Base-by-base conservation (phyloP, 441 rosid species). In the Oxalis stricta region DNA sequence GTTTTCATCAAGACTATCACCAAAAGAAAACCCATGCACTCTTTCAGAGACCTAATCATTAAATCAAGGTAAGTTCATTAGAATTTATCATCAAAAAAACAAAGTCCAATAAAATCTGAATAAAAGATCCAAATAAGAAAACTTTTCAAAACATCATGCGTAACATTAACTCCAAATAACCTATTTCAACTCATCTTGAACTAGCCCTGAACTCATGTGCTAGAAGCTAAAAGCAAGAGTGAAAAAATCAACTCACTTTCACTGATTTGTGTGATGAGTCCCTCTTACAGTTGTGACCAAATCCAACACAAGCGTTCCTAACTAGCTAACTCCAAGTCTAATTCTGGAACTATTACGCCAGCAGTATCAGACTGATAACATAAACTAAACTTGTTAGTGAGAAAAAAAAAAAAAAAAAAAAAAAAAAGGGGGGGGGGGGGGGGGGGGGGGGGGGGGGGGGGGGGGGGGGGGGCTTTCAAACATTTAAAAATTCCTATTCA, bases 241-340 rank as follows among this genome's bases (percentile, higher is more conserved):
- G 35, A 17, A 49, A 48, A 18, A 35, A 15, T 8, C 50, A 38
- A 64, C 96, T 78, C 57, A 86, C 99, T 91, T 66, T 91, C 96
- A 68, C 92, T 73, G 42, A 91, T 86, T 62, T 91, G 74, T 53
- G 95, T 74, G 46, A 86, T 76, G 60, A 91, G 70, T n/a, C 96
- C 96, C 65, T 91, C 96, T 34, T n/a, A 91, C 95, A 10, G 99
- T 91, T 24, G 96, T 86, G 39, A 86, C 94, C n/a, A 42, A 84
- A 19, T 55, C 95, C 99, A 47, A 96, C 99, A 32, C n/a, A n/a
- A 86, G 65, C 20, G 96, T 84, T 41, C 95, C 99, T n/a, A n/a
- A 70, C 96, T 76, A 3, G 66, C 71, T 53, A 91, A 71, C 73
- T 86, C 95, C 72, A 91, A 69, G 43, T 83, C 99, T 43, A 91